These are phyloP conservation scores for Aspergillus sp. DNA, from an alignment of 2,329 filamentous ascomycete genomes.

Conservation along the genomic window DNA sequence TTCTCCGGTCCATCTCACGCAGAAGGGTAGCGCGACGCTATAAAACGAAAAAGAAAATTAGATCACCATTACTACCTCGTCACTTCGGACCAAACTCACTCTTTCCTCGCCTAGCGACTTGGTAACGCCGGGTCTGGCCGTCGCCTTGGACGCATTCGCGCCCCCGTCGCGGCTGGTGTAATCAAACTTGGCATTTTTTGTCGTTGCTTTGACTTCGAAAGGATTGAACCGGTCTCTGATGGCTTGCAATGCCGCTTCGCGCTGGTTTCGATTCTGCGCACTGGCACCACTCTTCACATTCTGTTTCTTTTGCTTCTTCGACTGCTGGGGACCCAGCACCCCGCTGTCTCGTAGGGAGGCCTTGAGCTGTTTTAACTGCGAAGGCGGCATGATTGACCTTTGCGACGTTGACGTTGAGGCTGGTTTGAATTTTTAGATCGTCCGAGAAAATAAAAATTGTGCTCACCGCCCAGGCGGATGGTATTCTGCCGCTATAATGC, in stretches of 20 bases:
- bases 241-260: slow-evolving; percentile 68
- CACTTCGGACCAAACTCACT: slow-evolving; percentile 40
- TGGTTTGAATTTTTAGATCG: slow-evolving; percentile 17
- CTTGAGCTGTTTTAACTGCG: slow-evolving; percentile 94
- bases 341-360: slow-evolving; percentile 82
- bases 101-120: slow-evolving; percentile 83
- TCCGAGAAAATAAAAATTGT: slow-evolving; percentile 18
- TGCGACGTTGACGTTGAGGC: slow-evolving; percentile 19
- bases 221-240: slow-evolving; percentile 98
- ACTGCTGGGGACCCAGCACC: slow-evolving; percentile 83
- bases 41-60: no score
- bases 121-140: slow-evolving; percentile 70
- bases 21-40: slow-evolving; percentile 73
- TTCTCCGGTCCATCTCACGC: slow-evolving; percentile 80
- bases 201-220: slow-evolving; percentile 82
- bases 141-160: slow-evolving; percentile 34
- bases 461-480: slow-evolving; percentile 26
- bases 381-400: slow-evolving; percentile 66
- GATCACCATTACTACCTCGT: background rate
- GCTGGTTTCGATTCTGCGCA: slow-evolving; percentile 68
- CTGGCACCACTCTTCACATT: slow-evolving; percentile 59
- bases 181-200: slow-evolving; percentile 75
- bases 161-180: slow-evolving; percentile 59
- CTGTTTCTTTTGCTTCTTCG: slow-evolving; percentile 86
- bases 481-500: slow-evolving; percentile 25